Evolutionary conservation across 257 asterid genomes (phyloP), one percentile per base, ranked within the genome.

Genomic region (Buddleja alternifolia): DNA sequence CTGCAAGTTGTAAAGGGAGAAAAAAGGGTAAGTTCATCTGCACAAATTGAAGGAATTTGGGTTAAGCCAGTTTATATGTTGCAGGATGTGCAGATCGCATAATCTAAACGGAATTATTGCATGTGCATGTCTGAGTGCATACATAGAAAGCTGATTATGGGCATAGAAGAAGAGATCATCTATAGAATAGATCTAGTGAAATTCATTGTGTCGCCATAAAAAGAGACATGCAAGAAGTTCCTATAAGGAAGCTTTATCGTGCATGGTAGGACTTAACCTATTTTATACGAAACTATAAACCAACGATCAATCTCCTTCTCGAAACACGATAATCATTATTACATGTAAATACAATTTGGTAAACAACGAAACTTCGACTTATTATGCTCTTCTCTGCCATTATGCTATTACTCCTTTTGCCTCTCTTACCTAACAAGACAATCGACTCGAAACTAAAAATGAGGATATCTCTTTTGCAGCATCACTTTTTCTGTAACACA

Each of bases 1-100:
- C 98, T 93, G 79, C 67, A 61, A 51, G 77, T 54, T 45, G 23
- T 70, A n/a, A 16, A 40, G 50, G 29, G 21, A 17, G 51, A 8
- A 24, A 42, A 59, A 57, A 4, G 34, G 36, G 58, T 15, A 46
- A 66, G 45, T 17, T 55, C 21, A 55, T 12, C 45, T 29, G 48
- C 66, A 70, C 57, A 57, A 10, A 32, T 15, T 25, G 24, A 61
- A 48, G n/a, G 67, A 67, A 67, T 11, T 36, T 20, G 24, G 29
- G n/a, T 56, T 67, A 48, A 25, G 51, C 52, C 37, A 70, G 40
- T 47, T 45, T 52, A 62, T 61, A 55, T 9, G 61, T 23, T 24
- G 14, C 29, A 21, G 53, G 68, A 69, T 15, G 57, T 34, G 25
- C 55, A 47, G 20, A 53, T 32, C 8, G 0, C 17, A 55, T 20